phyloP scores from a whole-genome alignment of 306 rosid genomes.

The Pterocarpus santalinus region DNA sequence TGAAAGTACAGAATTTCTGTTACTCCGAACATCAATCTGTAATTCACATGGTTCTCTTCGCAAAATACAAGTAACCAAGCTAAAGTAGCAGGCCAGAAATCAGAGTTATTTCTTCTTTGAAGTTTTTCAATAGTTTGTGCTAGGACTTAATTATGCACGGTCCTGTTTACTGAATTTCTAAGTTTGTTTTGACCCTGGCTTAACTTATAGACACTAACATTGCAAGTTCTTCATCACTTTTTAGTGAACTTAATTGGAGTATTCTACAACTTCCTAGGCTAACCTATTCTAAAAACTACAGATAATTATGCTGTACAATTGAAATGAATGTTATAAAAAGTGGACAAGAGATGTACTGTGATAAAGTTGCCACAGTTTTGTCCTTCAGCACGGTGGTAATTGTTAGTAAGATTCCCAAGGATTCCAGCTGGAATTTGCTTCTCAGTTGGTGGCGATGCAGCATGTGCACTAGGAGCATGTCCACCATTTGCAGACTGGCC shows the following conservation, averaged over 20 bases:
- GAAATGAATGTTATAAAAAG: constrained; percentile 18
- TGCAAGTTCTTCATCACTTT: constrained; percentile 17
- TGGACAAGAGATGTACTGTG: constrained; percentile 62
- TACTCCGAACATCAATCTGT: not conserved
- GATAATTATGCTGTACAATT: constrained; percentile 6
- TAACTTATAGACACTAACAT: not conserved
- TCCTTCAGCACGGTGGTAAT: constrained; percentile 81
- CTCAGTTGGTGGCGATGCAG: constrained; percentile 55
- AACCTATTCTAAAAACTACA: not conserved
- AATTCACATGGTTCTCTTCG: not conserved
- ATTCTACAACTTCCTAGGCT: constrained; percentile 33
- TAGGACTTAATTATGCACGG: not conserved
- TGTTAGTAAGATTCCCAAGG: constrained; percentile 74
- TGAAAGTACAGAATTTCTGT: constrained; percentile 2
- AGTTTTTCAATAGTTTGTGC: constrained; percentile 13
- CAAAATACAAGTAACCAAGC: not conserved
- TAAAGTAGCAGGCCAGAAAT: not conserved
- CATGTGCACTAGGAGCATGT: constrained; percentile 37
- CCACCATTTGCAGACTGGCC: constrained; percentile 36
- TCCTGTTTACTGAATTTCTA: not conserved
- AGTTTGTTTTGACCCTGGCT: constrained; percentile 22
- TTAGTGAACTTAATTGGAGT: not conserved
- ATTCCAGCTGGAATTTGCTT: constrained; percentile 76
- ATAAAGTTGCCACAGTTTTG: constrained; percentile 94
- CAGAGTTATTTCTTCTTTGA: not conserved